Evolutionary conservation across 1,284 basidiomycete genomes (phyloP), one percentile per base, ranked within the genome.

Genomic region (Tilletia caries): DNA sequence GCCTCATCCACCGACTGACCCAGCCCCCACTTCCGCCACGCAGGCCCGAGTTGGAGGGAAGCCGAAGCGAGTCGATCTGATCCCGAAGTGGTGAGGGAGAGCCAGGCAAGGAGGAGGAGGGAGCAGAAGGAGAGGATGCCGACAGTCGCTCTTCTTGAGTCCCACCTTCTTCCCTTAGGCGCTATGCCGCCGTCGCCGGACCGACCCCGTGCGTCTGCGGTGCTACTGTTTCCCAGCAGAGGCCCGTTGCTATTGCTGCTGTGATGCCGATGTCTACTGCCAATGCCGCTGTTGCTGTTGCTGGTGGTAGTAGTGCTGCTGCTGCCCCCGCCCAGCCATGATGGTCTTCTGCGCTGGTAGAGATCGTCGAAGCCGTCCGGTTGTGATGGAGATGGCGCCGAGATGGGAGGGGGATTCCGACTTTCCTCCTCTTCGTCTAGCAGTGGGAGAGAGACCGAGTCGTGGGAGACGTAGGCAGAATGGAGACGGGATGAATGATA

Each of bases 101-200:
- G 29, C 58, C 58, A 62, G 10, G 20, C 18, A 18, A 62, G 33
- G 32, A 62, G 18, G 32, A 29, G 8, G 58, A 62, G 32, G 58
- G 58, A 34, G 58, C 27, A 62, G 58, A 62, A 29, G 32, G 58
- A 29, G 32, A 62, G 20, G 33, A 62, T 62, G 58, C 32, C 32
- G 18, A 37, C 32, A 3, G 32, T 33, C 34, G 58, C 32, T 23
- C 58, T 62, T 37, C 33, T 62, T 15, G 33, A 33, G 23, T 29
- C 32, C 58, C 58, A 62, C n/a, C 33, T 37, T 37, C 18, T 62
- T n/a, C 58, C 58, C 4, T 37, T 62, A 41, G 37, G 37, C 37
- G 37, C 37, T 10, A 41, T 41, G 37, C 37, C 37, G 37, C 37
- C 37, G 37, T 15, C 37, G 37, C 37, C 37, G 8, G 37, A 41